These are phyloP conservation scores for Lecanosticta acicola DNA, from an alignment of 2,329 filamentous ascomycete genomes.

Conservation along the genomic window DNA sequence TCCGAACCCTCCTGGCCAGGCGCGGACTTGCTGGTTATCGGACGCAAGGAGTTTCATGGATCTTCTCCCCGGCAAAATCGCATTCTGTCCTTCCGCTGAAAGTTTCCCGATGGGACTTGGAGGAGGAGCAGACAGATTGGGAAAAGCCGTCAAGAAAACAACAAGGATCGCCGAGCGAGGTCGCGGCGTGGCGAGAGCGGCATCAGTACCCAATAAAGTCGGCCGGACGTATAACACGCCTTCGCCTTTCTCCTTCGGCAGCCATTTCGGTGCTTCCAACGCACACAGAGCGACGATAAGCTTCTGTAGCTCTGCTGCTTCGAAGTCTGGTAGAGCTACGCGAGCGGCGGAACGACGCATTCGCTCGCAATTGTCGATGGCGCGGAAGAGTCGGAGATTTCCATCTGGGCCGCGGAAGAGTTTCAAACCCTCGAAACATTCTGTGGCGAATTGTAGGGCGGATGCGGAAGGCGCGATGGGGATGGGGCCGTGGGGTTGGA, in stretches of 20 bases:
- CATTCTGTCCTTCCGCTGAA: conserved; percentile 3
- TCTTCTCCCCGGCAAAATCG: conserved; percentile 22
- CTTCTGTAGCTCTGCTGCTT: conserved; percentile 63
- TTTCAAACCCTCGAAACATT: conserved; percentile 85
- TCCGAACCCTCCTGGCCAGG: conserved; percentile 87
- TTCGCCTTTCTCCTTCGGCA: conserved; percentile 62
- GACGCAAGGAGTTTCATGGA: conserved; percentile 68
- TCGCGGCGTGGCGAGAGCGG: conserved; percentile 70
- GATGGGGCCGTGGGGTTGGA: conserved; percentile 70
- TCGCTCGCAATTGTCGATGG: conserved; percentile 63
- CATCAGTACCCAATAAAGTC: conserved; percentile 74
- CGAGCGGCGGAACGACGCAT: conserved; percentile 52
- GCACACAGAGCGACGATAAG: conserved; percentile 65
- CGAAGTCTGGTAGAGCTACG: conserved; percentile 68
- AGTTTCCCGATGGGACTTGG: no score
- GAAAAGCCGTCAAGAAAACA: conserved; percentile 55
- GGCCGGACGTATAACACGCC: conserved; percentile 65
- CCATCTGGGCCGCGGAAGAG: conserved; percentile 62
- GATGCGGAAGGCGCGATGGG: conserved; percentile 73
- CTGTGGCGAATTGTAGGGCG: conserved; percentile 77
- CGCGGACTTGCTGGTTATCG: conserved; percentile 71
- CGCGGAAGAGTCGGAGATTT: conserved; percentile 68
- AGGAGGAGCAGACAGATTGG: conserved; percentile 28
- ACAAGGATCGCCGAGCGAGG: conserved; percentile 81
- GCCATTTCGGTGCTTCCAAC: conserved; percentile 70